Percentiles rank a stretch among this genome's conserved stretches.
Conservation (phyloP, 306 rosid genomes). For the Dalbergia oliveri region DNA sequence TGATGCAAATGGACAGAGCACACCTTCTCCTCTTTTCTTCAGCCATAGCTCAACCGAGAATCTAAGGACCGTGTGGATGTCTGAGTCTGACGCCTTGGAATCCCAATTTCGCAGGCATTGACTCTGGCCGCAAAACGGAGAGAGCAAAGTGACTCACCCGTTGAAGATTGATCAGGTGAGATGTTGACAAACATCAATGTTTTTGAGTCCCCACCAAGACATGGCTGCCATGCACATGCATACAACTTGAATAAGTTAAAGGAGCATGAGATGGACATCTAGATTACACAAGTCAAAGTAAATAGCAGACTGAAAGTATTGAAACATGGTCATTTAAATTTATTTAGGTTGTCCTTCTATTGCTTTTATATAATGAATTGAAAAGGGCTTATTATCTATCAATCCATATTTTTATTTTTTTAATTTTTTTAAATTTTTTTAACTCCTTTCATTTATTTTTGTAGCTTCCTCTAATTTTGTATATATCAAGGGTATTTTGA, state of each 20-base stretch:
- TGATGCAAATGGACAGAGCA: conserved; percentile 16
- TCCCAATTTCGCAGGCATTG: conserved; percentile 91
- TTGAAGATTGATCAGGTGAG: conserved; percentile 85
- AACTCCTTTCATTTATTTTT: too few species aligned
- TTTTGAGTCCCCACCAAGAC: conserved; percentile 94
- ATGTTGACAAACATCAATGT: conserved; percentile 92
- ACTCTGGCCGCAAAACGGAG: conserved; percentile 92
- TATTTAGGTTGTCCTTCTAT: too few species aligned
- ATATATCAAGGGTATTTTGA: too few species aligned
- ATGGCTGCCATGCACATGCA: conserved; percentile 72
- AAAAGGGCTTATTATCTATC: too few species aligned
- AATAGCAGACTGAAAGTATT: conserved; percentile 5
- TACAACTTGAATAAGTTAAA: neutral
- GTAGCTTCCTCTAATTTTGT: too few species aligned
- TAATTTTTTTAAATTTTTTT: too few species aligned
- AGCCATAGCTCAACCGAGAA: conserved; percentile 73
- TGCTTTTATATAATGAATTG: too few species aligned
- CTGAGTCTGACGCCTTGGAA: conserved; percentile 87
- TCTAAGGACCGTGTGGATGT: conserved; percentile 63
- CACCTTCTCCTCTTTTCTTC: conserved; percentile 14
- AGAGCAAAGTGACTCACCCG: conserved; percentile 87
- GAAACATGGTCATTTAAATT: too few species aligned
- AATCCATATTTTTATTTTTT: too few species aligned
- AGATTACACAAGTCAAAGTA: neutral
- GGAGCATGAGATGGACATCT: neutral